Base-by-base conservation (phyloP, 108 stramenopile species). In the Nitzschia putrida region DNA sequence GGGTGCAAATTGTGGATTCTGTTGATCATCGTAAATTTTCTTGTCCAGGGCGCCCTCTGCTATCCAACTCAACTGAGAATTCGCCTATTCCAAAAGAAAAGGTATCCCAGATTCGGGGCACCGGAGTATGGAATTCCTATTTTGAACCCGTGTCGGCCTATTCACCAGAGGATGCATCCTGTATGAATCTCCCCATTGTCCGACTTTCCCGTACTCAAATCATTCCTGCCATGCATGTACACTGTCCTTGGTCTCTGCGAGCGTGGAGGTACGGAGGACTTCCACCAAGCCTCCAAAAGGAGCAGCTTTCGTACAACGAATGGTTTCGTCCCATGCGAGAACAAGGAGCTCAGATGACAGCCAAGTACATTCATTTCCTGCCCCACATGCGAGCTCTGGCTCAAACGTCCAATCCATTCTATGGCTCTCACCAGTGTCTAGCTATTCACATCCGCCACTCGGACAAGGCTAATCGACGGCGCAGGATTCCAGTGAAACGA, bases 91-190 rank as follows among this genome's bases (percentile, higher is more conserved):
- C 4, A 1, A 34, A 34, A 34, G 29, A 34, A 34, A 34, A 26
- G 12, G 18, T 18, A 3, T 4, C 14, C 6, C 47, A 49, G 13
- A 21, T 66, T 29, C 26, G 21, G 23, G 78, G 78, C 10, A 77
- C 65, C 66, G 83, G 83, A 0, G 57, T 84, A 40, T 84, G 83
- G 83, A 34, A 69, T 3, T 61, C 34, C 55, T 84, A 84, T 41
- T 76, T 84, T 40, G 43, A 70, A 26, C 71, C 75, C 22, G 69
- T 77, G 25, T 80, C 79, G 18, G 71, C 53, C 8, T 79, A 72
- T 55, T 24, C 38, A 12, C 76, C 66, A 22, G 49, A 39, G 0
- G 65, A 68, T 59, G 21, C 29, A 10, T 83, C 77, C 37, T 18
- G n/a, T 49, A 49, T 18, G 47, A 49, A 49, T 18, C 78, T 77